Evolutionary conservation across 2,329 filamentous ascomycete genomes (phyloP).

Genomic region (Trichoderma sp.): DNA sequence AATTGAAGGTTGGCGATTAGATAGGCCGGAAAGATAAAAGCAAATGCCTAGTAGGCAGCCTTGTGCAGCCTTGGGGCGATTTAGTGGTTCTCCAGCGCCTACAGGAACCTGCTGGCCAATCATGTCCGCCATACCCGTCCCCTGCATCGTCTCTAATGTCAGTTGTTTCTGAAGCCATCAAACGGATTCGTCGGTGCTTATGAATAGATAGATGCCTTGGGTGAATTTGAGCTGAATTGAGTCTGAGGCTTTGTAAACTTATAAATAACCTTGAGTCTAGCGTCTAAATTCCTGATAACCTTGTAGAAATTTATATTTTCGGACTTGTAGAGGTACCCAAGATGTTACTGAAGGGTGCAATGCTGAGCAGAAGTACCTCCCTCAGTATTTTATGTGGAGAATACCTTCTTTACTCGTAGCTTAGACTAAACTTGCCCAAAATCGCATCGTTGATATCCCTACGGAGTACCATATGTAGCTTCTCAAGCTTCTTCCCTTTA

Average conservation of each 20-base stretch:
- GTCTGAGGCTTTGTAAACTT: neutral
- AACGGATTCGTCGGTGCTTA: neutral
- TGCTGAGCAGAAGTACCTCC: neutral
- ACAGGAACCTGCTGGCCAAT: neutral
- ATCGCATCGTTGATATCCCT: neutral
- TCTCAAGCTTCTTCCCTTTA: neutral
- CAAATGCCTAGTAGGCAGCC: slow-evolving; percentile 22
- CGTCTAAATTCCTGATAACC: neutral
- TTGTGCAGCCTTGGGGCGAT: slow-evolving; percentile 20
- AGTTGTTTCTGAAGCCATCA: neutral
- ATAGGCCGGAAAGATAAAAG: slow-evolving; percentile 15
- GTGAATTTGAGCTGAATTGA: neutral
- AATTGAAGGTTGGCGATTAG: slow-evolving; percentile 6
- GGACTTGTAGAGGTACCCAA: neutral
- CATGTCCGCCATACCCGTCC: slow-evolving; percentile 37
- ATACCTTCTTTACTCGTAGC: neutral
- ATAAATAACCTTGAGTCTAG: neutral
- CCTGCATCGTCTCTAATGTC: slow-evolving; percentile 19
- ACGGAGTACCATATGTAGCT: neutral
- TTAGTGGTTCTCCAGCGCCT: slow-evolving; percentile 1
- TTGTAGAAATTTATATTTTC: neutral
- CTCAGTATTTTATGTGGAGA: neutral
- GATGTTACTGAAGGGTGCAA: neutral
- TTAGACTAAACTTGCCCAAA: neutral
- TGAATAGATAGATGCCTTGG: neutral